Evolutionary conservation across 306 rosid species (phyloP).

Genomic region (Rubus idaeus): DNA sequence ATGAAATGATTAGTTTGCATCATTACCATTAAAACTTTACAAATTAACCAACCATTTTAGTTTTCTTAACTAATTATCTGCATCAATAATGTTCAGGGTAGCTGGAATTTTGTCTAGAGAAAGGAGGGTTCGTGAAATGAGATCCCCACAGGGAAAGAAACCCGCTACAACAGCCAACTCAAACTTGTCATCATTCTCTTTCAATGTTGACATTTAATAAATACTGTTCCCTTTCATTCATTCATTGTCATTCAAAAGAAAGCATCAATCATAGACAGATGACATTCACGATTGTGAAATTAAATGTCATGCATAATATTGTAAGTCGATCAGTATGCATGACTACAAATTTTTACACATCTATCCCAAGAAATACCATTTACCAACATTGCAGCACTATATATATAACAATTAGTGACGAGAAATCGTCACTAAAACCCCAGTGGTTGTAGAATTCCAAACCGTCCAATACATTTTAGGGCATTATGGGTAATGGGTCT

Average conservation of each 20-base stretch:
- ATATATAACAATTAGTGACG: neutral
- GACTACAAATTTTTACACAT: neutral
- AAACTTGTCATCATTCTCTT: neutral
- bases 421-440: neutral
- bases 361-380: neutral
- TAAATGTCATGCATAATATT: neutral
- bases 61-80: neutral
- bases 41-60: neutral
- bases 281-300: neutral
- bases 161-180: constrained; percentile 1
- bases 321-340: too few relatives aligned
- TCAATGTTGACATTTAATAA: neutral
- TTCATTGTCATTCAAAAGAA: neutral
- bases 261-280: neutral
- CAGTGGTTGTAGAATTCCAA: neutral
- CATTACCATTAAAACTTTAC: too few relatives aligned
- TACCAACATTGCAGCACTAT: neutral
- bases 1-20: neutral
- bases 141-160: constrained; percentile 4
- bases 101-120: constrained; percentile 10
- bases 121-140: constrained; percentile 15
- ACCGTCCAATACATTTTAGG: too few relatives aligned
- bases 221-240: too few relatives aligned
- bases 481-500: neutral
- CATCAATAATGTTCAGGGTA: neutral